Evolutionary conservation across 2,329 filamentous ascomycete genomes (phyloP), one percentile per base, ranked within the genome.

Genomic region (Aquanectria penicillioides): DNA sequence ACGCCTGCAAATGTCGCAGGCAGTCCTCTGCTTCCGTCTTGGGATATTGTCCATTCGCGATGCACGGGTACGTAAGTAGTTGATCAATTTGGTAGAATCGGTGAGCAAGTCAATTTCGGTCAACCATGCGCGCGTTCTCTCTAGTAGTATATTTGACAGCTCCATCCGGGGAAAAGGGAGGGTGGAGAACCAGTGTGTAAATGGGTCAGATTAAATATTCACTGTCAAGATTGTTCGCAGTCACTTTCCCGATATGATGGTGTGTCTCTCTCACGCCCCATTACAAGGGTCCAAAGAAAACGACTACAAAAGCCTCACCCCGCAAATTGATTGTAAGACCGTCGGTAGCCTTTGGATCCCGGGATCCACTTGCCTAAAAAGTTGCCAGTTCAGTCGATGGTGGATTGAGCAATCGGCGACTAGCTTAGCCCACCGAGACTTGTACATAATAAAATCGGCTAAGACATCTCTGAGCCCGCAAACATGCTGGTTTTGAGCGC

Each of bases 1-100:
- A 18, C 49, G 28, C 2, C 49, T 41, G 13, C 49, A 44, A 12
- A 52, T 44, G 29, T 52, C 49, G 22, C 49, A 52, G 12, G 49
- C 38, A 18, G 29, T 52, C 13, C 49, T 26, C 23, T 52, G 49
- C 37, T 52, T 52, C 31, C 49, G 37, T 34, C 22, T 43, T 15
- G 49, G 49, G n/a, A 34, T 33, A 20, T 43, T 41, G 12, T 52
- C 20, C 37, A 51, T 51, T n/a, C 31, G 6, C 8, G 34, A 37
- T 9, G 12, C 34, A 37, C 6, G 15, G 34, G 34, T n/a, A 18
- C 8, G 5, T 37, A 37, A n/a, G n/a, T n/a, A n/a, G n/a, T n/a
- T n/a, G n/a, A n/a, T n/a, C n/a, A n/a, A n/a, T n/a, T n/a, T n/a
- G n/a, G n/a, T 17, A 20, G 5, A 18, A 37, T 18, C 4, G n/a